phyloP scores from a whole-genome alignment of 2,329 filamentous ascomycete species.

The Apiospora kogelbergensis region DNA sequence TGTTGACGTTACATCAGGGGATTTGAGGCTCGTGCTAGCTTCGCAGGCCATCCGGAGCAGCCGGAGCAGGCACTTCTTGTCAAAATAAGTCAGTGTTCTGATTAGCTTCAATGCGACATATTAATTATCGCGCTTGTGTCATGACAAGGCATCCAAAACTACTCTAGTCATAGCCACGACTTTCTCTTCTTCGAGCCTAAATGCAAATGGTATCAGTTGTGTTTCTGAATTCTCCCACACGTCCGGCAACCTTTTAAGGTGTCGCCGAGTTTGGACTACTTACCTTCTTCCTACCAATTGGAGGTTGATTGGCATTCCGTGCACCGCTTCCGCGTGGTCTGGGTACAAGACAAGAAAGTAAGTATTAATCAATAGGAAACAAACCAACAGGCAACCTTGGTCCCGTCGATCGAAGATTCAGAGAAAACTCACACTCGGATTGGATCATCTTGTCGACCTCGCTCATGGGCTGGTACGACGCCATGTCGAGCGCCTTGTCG shows the following conservation, averaged over 20 bases:
- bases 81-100: neutral
- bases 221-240: no score
- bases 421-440: conserved; percentile 40
- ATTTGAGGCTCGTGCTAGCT: neutral
- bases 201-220: no score
- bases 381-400: no score
- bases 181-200: conserved; percentile 35
- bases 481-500: conserved; percentile 30
- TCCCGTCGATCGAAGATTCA: neutral
- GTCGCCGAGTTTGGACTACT: neutral
- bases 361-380: no score
- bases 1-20: neutral
- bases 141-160: conserved; percentile 24
- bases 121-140: neutral
- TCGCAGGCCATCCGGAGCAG: neutral
- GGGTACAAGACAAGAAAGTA: neutral
- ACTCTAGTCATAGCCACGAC: conserved; percentile 31
- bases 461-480: conserved; percentile 34
- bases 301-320: conserved; percentile 43
- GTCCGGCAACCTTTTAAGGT: no score
- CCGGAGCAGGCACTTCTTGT: neutral
- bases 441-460: conserved; percentile 38
- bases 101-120: neutral
- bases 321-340: conserved; percentile 40
- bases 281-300: conserved; percentile 43